These are phyloP conservation scores for Colletotrichum lentis DNA, from an alignment of 2,329 filamentous ascomycete genomes.

Conservation along the genomic window DNA sequence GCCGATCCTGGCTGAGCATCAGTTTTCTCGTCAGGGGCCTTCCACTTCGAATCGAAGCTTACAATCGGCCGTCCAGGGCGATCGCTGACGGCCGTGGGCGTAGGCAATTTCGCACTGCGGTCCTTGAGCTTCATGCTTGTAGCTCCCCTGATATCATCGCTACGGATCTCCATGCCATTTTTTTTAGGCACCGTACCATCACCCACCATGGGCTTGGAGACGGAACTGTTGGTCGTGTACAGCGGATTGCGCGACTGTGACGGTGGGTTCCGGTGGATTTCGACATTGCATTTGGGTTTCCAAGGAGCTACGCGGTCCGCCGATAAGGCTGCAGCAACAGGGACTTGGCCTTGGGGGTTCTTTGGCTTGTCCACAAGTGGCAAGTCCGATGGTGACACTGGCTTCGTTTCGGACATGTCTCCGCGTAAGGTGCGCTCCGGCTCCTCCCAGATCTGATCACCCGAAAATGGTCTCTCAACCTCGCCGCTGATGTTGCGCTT, in stretches of 20 bases:
- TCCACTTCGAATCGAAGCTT: conserved; percentile 91
- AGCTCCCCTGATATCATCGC: conserved; percentile 87
- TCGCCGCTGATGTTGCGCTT: conserved; percentile 77
- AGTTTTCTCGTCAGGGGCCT: conserved; percentile 73
- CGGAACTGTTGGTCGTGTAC: conserved; percentile 74
- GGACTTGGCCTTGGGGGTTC: conserved; percentile 67
- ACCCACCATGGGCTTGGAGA: conserved; percentile 43
- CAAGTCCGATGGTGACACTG: background rate
- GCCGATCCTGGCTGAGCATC: conserved; percentile 64
- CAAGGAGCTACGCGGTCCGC: conserved; percentile 50
- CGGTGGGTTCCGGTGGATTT: conserved; percentile 86
- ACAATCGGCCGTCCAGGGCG: conserved; percentile 91
- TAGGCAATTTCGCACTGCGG: conserved; percentile 85
- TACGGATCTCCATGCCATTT: conserved; percentile 82
- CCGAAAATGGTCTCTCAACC: conserved; percentile 71
- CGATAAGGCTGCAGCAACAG: conserved; percentile 59
- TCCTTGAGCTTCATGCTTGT: conserved; percentile 90
- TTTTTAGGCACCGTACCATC: conserved; percentile 66
- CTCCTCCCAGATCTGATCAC: conserved; percentile 90
- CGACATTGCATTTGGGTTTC: conserved; percentile 52
- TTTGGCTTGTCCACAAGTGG: conserved; percentile 57
- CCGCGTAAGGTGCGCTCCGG: conserved; percentile 61
- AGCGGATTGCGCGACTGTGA: conserved; percentile 81
- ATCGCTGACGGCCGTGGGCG: conserved; percentile 90
- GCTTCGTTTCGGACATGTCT: conserved; percentile 39